A percentile compares a stretch with the other conserved stretches of the same genome.
phyloP scores from a whole-genome alignment of 139 green algal species.

The Chlorokybus atmophyticus region DNA sequence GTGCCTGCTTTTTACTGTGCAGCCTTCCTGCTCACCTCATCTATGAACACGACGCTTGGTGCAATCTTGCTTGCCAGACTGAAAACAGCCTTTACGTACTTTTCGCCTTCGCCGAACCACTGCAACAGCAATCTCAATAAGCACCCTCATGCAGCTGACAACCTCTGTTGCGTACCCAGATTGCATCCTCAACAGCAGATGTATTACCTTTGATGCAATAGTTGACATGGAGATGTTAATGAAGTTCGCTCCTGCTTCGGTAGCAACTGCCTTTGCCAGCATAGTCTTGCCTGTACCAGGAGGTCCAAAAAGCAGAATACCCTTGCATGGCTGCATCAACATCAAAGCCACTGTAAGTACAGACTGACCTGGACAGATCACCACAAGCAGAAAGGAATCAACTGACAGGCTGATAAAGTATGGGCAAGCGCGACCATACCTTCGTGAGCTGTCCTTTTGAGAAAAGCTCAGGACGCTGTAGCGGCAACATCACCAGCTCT shows the following conservation, averaged over 20 bases:
- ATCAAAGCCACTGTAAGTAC: constrained; percentile 7
- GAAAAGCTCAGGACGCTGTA: constrained; percentile 60
- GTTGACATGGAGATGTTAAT: constrained; percentile 51
- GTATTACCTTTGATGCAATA: constrained; percentile 35
- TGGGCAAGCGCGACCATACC: constrained; percentile 7
- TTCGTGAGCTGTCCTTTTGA: constrained; percentile 40
- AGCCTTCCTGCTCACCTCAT: constrained; percentile 14
- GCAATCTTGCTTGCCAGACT: constrained; percentile 26
- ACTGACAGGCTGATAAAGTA: constrained; percentile 1
- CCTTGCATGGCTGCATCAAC: constrained; percentile 43
- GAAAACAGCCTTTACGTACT: constrained; percentile 30
- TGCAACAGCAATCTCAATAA: constrained; percentile 13
- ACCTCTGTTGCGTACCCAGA: background rate
- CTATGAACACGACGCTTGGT: constrained; percentile 26
- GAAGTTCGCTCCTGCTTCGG: constrained; percentile 39
- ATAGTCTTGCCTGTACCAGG: constrained; percentile 34
- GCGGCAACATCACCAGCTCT: constrained; percentile 58
- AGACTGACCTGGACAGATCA: background rate
- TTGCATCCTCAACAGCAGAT: background rate
- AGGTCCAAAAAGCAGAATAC: constrained; percentile 28
- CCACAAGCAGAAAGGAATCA: too few relatives aligned
- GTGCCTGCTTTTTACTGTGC: background rate
- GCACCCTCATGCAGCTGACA: background rate
- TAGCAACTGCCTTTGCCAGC: constrained; percentile 30
- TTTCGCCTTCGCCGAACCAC: constrained; percentile 34